Conservation (phyloP, 2,329 filamentous ascomycete species). For the Davidsoniella eucalypti region DNA sequence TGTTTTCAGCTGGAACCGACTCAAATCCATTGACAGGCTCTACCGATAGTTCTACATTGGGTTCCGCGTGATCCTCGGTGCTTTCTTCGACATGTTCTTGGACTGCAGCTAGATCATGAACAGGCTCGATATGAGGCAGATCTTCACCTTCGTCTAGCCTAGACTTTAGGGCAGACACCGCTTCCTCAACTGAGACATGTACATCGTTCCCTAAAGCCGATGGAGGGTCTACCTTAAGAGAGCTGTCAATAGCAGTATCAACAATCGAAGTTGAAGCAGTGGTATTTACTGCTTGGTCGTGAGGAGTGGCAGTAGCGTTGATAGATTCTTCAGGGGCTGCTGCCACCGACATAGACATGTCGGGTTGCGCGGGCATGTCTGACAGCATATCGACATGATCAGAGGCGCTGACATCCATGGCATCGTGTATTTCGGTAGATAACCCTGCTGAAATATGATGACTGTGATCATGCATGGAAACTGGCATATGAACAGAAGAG, state of each 20-base stretch:
- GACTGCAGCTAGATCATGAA: no score
- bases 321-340: background rate
- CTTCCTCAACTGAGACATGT: no score
- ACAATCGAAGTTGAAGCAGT: background rate
- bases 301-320: background rate
- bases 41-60: no score
- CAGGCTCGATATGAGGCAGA: no score
- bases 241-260: slow-evolving; percentile 1
- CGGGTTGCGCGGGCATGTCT: background rate
- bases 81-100: no score
- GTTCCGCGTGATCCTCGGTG: no score
- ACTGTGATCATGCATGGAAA: slow-evolving; percentile 1
- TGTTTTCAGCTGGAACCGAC: no score
- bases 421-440: background rate
- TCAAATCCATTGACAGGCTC: no score
- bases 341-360: background rate
- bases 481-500: slow-evolving; percentile 7
- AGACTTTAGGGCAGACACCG: no score
- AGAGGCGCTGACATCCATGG: slow-evolving; percentile 7
- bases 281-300: background rate
- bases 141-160: no score
- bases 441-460: slow-evolving; percentile 1
- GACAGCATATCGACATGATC: background rate
- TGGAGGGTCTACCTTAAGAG: no score
- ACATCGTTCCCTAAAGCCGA: no score